Percentiles rank a stretch among this genome's conserved stretches.
phyloP scores from a whole-genome alignment of 345 rosid genomes.

The Brassica juncea region DNA sequence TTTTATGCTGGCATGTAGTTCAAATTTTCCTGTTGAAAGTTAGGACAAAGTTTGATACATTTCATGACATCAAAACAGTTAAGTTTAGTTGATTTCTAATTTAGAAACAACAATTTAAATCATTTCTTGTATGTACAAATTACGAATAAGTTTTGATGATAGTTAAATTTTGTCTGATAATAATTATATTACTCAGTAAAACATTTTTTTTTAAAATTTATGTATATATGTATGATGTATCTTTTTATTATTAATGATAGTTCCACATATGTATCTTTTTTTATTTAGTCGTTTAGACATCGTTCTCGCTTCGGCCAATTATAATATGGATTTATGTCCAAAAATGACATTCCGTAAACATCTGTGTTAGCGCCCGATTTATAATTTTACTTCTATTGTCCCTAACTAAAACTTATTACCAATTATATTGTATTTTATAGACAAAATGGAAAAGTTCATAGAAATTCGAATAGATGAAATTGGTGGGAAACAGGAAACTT shows the following conservation, averaged over 20 bases:
- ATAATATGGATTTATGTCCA: slow-evolving; percentile 13
- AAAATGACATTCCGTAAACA: slow-evolving; percentile 19
- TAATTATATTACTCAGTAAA: neutral
- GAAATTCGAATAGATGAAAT: slow-evolving; percentile 22
- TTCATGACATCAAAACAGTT: neutral
- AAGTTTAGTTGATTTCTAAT: neutral
- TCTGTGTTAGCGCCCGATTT: neutral
- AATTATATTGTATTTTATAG: neutral
- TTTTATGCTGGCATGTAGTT: neutral
- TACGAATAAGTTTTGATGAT: neutral
- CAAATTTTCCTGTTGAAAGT: neutral
- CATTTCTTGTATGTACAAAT: neutral
- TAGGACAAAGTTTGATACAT: neutral
- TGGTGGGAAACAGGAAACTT: slow-evolving; percentile 18
- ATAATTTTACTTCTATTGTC: neutral
- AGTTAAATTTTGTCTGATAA: neutral
- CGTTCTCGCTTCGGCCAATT: slow-evolving; percentile 10
- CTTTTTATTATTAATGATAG: neutral
- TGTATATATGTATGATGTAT: neutral
- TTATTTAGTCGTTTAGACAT: slow-evolving; percentile 6
- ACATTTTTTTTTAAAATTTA: neutral
- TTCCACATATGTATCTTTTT: neutral
- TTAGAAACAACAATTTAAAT: neutral
- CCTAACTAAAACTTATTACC: neutral
- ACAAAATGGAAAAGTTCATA: neutral